A percentile compares a stretch with the other conserved stretches of the same genome.
These are phyloP conservation scores for Alternaria arborescens DNA, from an alignment of 2,329 filamentous ascomycete genomes.

Conservation along the genomic window DNA sequence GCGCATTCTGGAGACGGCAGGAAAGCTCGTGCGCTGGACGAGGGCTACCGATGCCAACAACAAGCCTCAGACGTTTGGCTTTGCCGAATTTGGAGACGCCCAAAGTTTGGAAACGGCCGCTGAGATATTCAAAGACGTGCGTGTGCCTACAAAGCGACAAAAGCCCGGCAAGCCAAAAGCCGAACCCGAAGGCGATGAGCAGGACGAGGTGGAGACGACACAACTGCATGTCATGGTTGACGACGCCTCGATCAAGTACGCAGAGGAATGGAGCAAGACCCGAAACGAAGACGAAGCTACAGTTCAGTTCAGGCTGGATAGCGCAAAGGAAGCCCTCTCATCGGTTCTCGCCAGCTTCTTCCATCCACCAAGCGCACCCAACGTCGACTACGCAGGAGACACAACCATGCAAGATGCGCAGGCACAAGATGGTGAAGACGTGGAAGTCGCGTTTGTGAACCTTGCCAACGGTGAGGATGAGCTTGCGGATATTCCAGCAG, in stretches of 20 bases:
- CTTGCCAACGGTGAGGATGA: slow-evolving; percentile 82
- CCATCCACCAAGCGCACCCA: slow-evolving; percentile 62
- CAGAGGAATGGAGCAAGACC: slow-evolving; percentile 79
- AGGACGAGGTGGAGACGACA: slow-evolving; percentile 68
- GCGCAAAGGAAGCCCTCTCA: slow-evolving; percentile 73
- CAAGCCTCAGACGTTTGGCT: slow-evolving; percentile 88
- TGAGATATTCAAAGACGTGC: slow-evolving; percentile 81
- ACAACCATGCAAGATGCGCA: slow-evolving; percentile 70
- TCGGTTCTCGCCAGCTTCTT: slow-evolving; percentile 75
- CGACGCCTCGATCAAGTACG: slow-evolving; percentile 80
- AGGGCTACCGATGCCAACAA: slow-evolving; percentile 78
- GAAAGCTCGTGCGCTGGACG: slow-evolving; percentile 85
- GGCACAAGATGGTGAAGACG: slow-evolving; percentile 65
- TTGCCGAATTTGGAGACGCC: slow-evolving; percentile 92
- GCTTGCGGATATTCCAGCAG: slow-evolving; percentile 90
- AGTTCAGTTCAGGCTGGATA: slow-evolving; percentile 73
- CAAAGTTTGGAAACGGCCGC: slow-evolving; percentile 86
- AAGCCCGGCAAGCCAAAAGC: slow-evolving; percentile 57
- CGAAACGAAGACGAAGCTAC: slow-evolving; percentile 70
- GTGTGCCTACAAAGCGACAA: slow-evolving; percentile 83
- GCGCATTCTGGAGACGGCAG: slow-evolving; percentile 77
- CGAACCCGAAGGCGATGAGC: slow-evolving; percentile 53
- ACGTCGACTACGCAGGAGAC: slow-evolving; percentile 71
- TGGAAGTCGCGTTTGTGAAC: slow-evolving; percentile 90
- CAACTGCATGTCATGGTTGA: slow-evolving; percentile 78